phyloP scores from a whole-genome alignment of 768 basidiomycete species.

The Collybiopsis luxurians region DNA sequence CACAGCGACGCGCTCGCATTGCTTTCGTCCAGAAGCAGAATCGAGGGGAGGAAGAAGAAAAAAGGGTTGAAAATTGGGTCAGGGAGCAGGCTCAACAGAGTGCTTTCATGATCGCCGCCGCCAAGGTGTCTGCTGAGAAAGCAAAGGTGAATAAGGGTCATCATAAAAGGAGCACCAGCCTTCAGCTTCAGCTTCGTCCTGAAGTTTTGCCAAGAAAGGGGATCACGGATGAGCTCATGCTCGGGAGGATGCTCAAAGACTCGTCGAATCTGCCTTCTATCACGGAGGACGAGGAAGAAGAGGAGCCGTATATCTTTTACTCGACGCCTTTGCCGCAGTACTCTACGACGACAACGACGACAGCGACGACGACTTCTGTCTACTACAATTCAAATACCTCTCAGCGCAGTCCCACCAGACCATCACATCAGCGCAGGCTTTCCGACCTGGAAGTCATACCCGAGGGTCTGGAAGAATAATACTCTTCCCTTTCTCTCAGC shows the following conservation, averaged over 20 bases:
- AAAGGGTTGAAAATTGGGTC: slow-evolving; percentile 2
- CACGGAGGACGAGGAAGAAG: neutral
- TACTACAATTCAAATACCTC: neutral
- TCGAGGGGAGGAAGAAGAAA: neutral
- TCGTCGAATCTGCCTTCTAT: neutral
- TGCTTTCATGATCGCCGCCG: neutral
- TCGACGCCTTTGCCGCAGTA: slow-evolving; percentile 1
- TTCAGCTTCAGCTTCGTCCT: neutral
- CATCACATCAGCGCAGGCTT: neutral
- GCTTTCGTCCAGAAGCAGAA: neutral
- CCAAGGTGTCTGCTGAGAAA: neutral
- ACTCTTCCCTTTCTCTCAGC: neutral
- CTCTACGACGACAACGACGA: neutral
- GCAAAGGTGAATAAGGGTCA: neutral
- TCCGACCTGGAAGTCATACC: slow-evolving; percentile 7
- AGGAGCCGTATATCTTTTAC: slow-evolving; percentile 4
- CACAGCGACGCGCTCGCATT: slow-evolving; percentile 7
- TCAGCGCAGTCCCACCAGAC: neutral
- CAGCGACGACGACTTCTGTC: no score
- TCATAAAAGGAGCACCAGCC: neutral
- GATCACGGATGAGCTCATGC: neutral
- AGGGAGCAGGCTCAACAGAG: neutral
- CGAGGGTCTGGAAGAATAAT: neutral
- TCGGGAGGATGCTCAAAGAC: neutral
- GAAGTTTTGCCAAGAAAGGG: neutral